These are phyloP conservation scores for Fagopyrum homotropicum DNA, from an alignment of 148 eudicot genomes.

Conservation along the genomic window DNA sequence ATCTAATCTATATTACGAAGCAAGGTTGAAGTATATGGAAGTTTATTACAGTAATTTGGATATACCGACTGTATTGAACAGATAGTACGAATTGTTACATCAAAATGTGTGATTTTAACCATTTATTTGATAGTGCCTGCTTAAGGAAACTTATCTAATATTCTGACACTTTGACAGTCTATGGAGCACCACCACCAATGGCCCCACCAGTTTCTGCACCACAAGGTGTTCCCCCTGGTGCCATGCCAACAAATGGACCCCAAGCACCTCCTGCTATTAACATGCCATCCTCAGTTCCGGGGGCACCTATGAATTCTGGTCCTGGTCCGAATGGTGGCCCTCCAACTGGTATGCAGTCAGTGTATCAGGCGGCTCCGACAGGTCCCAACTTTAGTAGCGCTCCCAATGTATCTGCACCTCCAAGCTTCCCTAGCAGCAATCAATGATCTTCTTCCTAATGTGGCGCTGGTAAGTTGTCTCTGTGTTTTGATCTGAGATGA, in stretches of 20 bases:
- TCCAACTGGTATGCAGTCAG: conserved; percentile 22
- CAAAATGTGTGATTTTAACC: background rate
- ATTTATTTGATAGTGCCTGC: background rate
- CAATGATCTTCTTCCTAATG: background rate
- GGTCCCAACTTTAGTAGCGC: conserved; percentile 26
- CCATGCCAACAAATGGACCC: conserved; percentile 33
- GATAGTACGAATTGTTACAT: background rate
- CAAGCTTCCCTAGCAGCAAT: conserved; percentile 18
- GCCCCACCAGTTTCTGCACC: conserved; percentile 42
- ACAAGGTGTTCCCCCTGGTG: conserved; percentile 33
- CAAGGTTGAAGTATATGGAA: background rate
- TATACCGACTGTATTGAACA: background rate
- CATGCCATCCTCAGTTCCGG: conserved; percentile 33
- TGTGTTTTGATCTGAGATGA: background rate
- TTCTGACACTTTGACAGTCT: conserved; percentile 24
- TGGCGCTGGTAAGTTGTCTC: background rate
- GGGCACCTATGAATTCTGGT: conserved; percentile 20
- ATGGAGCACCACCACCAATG: conserved; percentile 30
- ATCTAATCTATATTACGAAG: background rate
- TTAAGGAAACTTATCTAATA: background rate
- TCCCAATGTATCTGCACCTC: conserved; percentile 21
- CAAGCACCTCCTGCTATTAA: conserved; percentile 38
- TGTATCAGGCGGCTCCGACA: conserved; percentile 24
- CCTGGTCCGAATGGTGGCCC: conserved; percentile 27
- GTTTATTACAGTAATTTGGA: no score